Base-by-base conservation (phyloP, 2,329 filamentous ascomycete species). In the Leptographium galeiforme region DNA sequence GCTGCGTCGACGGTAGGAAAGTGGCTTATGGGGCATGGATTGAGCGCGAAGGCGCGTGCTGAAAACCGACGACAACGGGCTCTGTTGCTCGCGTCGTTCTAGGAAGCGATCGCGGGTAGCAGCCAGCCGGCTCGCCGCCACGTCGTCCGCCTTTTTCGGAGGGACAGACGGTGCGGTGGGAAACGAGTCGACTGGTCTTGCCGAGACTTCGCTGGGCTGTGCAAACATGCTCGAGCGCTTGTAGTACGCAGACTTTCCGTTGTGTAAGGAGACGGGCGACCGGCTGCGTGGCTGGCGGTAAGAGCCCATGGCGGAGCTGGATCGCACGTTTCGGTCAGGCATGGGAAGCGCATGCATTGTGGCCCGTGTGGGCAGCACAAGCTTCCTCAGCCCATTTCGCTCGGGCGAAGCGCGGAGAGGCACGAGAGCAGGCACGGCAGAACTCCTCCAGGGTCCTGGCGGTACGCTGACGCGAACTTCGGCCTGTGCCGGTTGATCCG, bases 1-100 rank as follows among this genome's bases (percentile, higher is more conserved):
- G 63, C 76, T 78, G 53, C 71, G 68, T 44, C 49, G 49, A 6
- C 49, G 30, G 16, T 40, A 14, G 8, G 25, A 16, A 8, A 41
- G 19, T 8, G 48, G 14, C 38, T 50, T 51, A 6, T 36, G 49
- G 12, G 49, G 30, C 6, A 8, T 25, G 25, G 49, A 25, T 11
- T 14, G 30, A 3, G 39, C 40, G 18, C 60, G 57, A 2, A 64
- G 57, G 50, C 63, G 61, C 36, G 61, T 59, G 33, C 57, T 57
- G 25, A 63, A 59, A 11, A 56, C 52, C 13, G 45, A 41, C 7
- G 43, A 16, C 11, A 51, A 33, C 10, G 32, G 34, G 11, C 34
- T 44, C 53, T 57, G 34, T 30, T 51, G 53, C 39, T 58, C 55
- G 5, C 47, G 51, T 6, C 48, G 16, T 14, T 49, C 47, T 1